These are phyloP conservation scores for Asterophora parasitica DNA, from an alignment of 768 basidiomycete species.

Conservation along the genomic window DNA sequence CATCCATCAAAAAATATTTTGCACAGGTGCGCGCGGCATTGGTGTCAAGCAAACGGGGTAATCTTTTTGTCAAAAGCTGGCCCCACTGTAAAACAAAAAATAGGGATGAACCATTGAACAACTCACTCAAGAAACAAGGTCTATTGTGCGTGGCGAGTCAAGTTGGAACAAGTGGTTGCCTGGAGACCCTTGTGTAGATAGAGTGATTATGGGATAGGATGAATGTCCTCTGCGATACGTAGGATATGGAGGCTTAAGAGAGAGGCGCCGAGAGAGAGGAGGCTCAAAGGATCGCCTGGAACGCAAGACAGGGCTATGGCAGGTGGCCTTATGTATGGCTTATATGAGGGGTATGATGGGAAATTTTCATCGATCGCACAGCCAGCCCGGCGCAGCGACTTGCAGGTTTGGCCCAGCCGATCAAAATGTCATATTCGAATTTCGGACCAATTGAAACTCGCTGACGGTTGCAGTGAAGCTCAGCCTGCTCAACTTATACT, in stretches of 20 bases:
- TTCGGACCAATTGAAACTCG: no score
- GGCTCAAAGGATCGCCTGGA: not conserved
- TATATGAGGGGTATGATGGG: not conserved
- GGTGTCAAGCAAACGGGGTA: slow-evolving; percentile 3
- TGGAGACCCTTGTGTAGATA: slow-evolving; percentile 3
- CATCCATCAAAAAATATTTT: slow-evolving; percentile 14
- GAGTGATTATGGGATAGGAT: not conserved
- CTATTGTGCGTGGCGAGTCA: not conserved
- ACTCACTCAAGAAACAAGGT: not conserved
- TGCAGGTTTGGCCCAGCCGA: no score
- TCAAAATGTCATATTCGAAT: no score
- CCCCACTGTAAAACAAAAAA: not conserved
- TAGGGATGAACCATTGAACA: not conserved
- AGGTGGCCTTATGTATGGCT: not conserved
- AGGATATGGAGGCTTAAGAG: slow-evolving; percentile 1
- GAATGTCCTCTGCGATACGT: not conserved
- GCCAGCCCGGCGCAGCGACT: no score
- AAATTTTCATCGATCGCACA: not conserved
- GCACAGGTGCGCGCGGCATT: no score
- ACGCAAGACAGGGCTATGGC: slow-evolving; percentile 5
- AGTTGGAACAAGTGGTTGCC: slow-evolving; percentile 1
- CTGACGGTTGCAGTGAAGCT: no score
- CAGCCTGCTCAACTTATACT: no score
- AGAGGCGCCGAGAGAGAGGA: not conserved
- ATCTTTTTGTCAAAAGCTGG: no score